Conservation (phyloP, 2,329 filamentous ascomycete genomes). For the Botrytis byssoidea region DNA sequence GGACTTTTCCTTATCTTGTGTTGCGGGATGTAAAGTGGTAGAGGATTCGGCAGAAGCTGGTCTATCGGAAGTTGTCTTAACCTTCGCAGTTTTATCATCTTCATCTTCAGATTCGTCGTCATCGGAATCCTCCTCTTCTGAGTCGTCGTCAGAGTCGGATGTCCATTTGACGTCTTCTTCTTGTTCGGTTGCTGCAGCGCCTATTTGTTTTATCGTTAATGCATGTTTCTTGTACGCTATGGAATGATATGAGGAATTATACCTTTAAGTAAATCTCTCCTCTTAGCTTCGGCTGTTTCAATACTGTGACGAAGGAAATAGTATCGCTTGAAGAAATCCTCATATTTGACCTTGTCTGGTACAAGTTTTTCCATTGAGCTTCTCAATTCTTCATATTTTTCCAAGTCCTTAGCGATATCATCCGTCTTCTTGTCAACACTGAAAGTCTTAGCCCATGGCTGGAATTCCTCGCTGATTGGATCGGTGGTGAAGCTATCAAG, state of each 20-base stretch:
- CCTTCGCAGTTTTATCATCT: constrained; percentile 15
- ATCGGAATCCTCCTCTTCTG: constrained; percentile 12
- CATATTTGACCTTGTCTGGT: constrained; percentile 88
- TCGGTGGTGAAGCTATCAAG: constrained; percentile 80
- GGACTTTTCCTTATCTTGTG: constrained; percentile 39
- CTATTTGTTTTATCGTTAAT: constrained; percentile 21
- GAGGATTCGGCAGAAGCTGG: constrained; percentile 55
- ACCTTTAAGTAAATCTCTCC: constrained; percentile 91
- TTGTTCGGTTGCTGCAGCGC: constrained; percentile 55
- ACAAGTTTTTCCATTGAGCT: constrained; percentile 92
- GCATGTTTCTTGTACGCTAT: constrained; percentile 4
- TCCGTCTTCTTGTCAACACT: constrained; percentile 81
- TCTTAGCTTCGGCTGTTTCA: constrained; percentile 85
- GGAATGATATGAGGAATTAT: constrained; percentile 35
- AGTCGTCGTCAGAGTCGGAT: constrained; percentile 68
- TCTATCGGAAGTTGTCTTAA: constrained; percentile 37
- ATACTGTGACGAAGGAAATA: constrained; percentile 93
- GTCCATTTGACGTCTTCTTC: constrained; percentile 71
- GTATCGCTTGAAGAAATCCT: constrained; percentile 89
- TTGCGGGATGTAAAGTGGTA: constrained; percentile 57
- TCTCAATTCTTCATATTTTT: constrained; percentile 82
- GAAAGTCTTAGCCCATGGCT: constrained; percentile 70
- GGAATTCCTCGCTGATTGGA: constrained; percentile 72
- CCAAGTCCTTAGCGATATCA: constrained; percentile 76
- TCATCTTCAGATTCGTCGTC: background rate